These are phyloP conservation scores for Climacium dendroides DNA, from an alignment of 225 moss, liverwort and hornwort species.

Conservation along the genomic window DNA sequence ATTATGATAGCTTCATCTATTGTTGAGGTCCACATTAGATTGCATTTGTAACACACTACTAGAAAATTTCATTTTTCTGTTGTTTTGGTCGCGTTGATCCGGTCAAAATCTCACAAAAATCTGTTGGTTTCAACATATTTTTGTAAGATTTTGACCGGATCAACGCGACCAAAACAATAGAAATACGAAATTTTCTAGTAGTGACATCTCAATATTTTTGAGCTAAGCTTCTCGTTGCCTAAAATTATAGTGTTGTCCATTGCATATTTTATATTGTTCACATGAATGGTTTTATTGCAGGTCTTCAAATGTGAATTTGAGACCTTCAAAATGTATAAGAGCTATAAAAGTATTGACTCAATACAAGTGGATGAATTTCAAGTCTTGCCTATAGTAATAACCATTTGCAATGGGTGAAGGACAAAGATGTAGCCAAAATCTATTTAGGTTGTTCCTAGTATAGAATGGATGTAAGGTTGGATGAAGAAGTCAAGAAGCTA, in stretches of 20 bases:
- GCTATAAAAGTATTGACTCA: not conserved
- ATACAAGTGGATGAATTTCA: too few species aligned
- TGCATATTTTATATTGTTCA: too few species aligned
- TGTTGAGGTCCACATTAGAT: not conserved
- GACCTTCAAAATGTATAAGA: not conserved
- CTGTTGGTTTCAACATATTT: too few species aligned
- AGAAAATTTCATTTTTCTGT: too few species aligned
- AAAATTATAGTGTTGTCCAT: not conserved
- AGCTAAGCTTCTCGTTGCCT: not conserved
- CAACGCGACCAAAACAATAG: too few species aligned
- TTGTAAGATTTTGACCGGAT: too few species aligned
- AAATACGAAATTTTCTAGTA: too few species aligned
- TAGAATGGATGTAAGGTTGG: not conserved
- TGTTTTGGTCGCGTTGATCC: too few species aligned
- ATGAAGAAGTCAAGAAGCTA: not conserved
- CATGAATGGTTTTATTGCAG: too few species aligned
- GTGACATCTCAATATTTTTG: not conserved
- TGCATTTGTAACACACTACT: fast-evolving
- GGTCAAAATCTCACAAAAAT: too few species aligned
- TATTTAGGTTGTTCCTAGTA: not conserved
- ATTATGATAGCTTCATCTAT: not conserved
- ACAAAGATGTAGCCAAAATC: not conserved
- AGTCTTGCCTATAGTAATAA: not conserved
- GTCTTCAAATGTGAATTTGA: not conserved
- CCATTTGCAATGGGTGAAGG: not conserved